These are phyloP conservation scores for Phytophthora foliorum DNA, from an alignment of 352 stramenopile species.

Conservation along the genomic window DNA sequence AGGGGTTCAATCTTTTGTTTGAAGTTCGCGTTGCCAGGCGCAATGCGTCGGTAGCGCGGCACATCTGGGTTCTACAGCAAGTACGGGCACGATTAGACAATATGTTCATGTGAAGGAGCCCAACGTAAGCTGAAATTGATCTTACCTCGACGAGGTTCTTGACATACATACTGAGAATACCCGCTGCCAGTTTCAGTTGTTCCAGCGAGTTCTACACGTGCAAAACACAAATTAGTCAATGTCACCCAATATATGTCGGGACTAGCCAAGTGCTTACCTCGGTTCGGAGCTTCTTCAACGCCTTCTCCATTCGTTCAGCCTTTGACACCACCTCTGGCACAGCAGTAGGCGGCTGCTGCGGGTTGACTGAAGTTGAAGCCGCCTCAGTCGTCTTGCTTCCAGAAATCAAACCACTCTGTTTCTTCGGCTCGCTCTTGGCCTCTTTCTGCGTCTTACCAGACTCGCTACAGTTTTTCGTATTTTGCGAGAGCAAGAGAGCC, in stretches of 20 bases:
- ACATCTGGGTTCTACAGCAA: constrained; percentile 77
- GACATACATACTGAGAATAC: constrained; percentile 89
- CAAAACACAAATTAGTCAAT: constrained; percentile 10
- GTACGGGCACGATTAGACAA: not conserved
- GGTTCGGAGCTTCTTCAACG: constrained; percentile 59
- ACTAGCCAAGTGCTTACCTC: constrained; percentile 45
- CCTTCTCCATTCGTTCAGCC: constrained; percentile 54
- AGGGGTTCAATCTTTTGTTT: constrained; percentile 89
- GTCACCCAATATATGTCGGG: not conserved
- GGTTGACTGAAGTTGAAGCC: not conserved
- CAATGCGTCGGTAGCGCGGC: constrained; percentile 83
- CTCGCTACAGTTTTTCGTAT: constrained; percentile 8
- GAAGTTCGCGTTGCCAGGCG: constrained; percentile 82
- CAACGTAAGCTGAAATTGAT: not conserved
- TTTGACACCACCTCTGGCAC: constrained; percentile 30
- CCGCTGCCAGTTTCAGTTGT: constrained; percentile 69
- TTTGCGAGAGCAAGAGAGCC: constrained; percentile 57
- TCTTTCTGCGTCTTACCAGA: constrained; percentile 6
- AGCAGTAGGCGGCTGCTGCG: constrained; percentile 22
- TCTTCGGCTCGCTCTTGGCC: constrained; percentile 12
- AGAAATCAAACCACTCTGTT: not conserved
- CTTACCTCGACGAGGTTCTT: constrained; percentile 87
- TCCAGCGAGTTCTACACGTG: constrained; percentile 70
- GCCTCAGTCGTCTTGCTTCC: constrained; percentile 10
- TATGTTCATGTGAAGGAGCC: not conserved